Evolutionary conservation across 192 early-diverging fungal genomes (phyloP), one percentile per base, ranked within the genome.

Genomic region (Spizellomyces punctatus): DNA sequence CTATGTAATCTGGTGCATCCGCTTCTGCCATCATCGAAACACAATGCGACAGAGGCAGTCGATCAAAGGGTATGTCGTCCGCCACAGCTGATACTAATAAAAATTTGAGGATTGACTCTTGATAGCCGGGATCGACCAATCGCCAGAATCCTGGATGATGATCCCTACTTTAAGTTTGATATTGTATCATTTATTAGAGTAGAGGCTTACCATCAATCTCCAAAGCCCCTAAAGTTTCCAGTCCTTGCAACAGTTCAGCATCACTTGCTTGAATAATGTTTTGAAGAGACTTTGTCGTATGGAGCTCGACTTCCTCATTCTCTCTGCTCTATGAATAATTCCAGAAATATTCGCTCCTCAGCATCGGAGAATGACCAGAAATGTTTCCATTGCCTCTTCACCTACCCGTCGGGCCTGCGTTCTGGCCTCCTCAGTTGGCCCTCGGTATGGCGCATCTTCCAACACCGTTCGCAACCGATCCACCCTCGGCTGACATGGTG

Each of bases 261-360:
- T 62, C 58, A 54, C 74, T 76, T 14, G 78, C 74, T 56, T 79
- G 78, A 9, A 79, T 58, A 4, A 57, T 44, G 22, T 64, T 62
- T 7, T 16, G 54, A 19, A 79, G 50, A 8, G 14, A n/a, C 43
- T 67, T 64, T 8, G 66, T 58, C 21, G 71, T 62, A 22, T 78
- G 67, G 10, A 36, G 27, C 27, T 36, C 27, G 27, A 36, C 27
- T 36, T 36, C 27, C 27, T 36, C 27, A 36, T 36, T 36, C 27
- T 36, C 27, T 36, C 27, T 36, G 27, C 27, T 36, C 27, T 36
- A 36, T 0, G 3, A 36, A 36, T 36, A 36, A 36, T 36, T 36
- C 27, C 27, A 36, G 27, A 36, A 36, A 36, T 36, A 3, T 3
- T 2, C 27, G 27, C 27, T 36, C 27, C 27, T 36, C 27, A 36